Evolutionary conservation across 129 eudicot species (phyloP).

Genomic region (Calendula officinalis): DNA sequence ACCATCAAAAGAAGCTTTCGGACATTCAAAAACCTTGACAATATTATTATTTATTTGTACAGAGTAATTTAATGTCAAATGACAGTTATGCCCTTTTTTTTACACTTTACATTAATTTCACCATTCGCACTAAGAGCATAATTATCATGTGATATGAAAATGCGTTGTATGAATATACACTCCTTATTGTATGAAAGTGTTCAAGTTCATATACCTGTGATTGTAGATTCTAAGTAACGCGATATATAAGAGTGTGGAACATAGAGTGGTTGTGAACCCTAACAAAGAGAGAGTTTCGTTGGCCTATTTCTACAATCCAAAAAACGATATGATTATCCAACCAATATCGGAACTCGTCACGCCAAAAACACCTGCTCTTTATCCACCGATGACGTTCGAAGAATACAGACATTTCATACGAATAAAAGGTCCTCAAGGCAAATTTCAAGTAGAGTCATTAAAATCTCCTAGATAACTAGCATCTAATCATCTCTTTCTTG

Average conservation of each 20-base stretch:
- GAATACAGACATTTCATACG: conserved; percentile 76
- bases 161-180: no score
- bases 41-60: no score
- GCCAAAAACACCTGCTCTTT: conserved; percentile 56
- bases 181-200: no score
- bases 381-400: conserved; percentile 69
- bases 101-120: no score
- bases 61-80: no score
- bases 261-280: conserved; percentile 74
- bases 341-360: conserved; percentile 61
- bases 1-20: no score
- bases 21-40: no score
- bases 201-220: background rate
- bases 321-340: conserved; percentile 51
- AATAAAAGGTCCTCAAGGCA: conserved; percentile 74
- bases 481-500: background rate
- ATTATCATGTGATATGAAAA: background rate
- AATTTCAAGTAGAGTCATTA: conserved; percentile 70
- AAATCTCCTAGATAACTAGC: conserved; percentile 34
- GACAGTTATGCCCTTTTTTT: no score
- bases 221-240: conserved; percentile 73
- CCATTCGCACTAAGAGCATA: no score
- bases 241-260: conserved; percentile 74
- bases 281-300: conserved; percentile 60
- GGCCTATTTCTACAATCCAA: conserved; percentile 85